Conservation (phyloP, 2,329 filamentous ascomycete species). For the Beauveria brongniartii region DNA sequence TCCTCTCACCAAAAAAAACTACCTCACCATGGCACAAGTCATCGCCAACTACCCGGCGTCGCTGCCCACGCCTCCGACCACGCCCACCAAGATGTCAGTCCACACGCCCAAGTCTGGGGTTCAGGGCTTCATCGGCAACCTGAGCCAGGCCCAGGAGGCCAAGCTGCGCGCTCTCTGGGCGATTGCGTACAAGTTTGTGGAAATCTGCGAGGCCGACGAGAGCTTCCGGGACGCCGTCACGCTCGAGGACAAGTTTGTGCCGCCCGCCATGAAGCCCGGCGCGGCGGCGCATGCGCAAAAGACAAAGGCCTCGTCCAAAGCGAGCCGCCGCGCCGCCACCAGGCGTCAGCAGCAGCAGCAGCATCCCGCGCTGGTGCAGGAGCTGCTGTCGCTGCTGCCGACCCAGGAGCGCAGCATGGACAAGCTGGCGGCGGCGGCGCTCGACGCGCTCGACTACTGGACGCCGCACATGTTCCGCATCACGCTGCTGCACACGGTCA, state of each 20-base stretch:
- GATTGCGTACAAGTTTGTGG: conserved; percentile 63
- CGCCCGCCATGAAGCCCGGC: conserved; percentile 18
- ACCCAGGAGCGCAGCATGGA: conserved; percentile 70
- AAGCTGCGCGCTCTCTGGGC: conserved; percentile 80
- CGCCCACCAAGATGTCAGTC: neutral
- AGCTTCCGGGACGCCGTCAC: conserved; percentile 19
- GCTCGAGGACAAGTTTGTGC: conserved; percentile 24
- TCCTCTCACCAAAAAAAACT: too few species aligned
- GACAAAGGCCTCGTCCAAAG: conserved; percentile 22
- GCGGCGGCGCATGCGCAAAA: conserved; percentile 11
- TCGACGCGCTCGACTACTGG: conserved; percentile 64
- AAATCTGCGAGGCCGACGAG: conserved; percentile 32
- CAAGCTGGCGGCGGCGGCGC: conserved; percentile 71
- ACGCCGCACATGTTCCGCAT: conserved; percentile 65
- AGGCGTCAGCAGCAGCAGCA: conserved; percentile 55
- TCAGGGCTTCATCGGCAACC: conserved; percentile 67
- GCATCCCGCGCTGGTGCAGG: conserved; percentile 22
- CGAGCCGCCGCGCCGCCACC: too few species aligned
- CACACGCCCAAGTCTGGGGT: conserved; percentile 21
- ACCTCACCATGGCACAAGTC: conserved; percentile 6
- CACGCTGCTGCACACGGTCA: conserved; percentile 81
- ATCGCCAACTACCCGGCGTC: neutral
- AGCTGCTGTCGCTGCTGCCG: conserved; percentile 28
- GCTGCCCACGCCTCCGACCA: neutral
- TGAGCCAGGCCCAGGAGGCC: conserved; percentile 71